Conservation (phyloP, 345 rosid species). For the Hibiscus trionum region DNA sequence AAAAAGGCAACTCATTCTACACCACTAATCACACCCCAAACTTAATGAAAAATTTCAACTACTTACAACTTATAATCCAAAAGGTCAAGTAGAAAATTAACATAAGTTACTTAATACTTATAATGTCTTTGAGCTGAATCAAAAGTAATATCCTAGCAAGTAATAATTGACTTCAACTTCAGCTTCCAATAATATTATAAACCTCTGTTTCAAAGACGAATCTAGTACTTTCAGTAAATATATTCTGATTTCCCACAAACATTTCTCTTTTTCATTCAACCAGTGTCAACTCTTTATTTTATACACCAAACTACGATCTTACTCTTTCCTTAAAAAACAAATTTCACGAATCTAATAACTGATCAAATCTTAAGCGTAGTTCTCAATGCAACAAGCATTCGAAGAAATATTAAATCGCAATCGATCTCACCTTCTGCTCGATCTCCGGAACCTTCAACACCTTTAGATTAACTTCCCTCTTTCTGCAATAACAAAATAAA, state of each 20-base stretch:
- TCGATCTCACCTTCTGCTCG: slow-evolving; percentile 75
- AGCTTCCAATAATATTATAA: neutral
- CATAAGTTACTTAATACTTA: neutral
- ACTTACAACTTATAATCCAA: neutral
- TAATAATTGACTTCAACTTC: neutral
- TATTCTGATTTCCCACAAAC: neutral
- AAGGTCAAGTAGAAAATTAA: neutral
- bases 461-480: slow-evolving; percentile 96
- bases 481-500: slow-evolving; percentile 38
- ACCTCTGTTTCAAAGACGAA: neutral
- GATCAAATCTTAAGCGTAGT: neutral
- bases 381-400: neutral
- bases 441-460: slow-evolving; percentile 95
- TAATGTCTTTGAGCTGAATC: neutral
- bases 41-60: neutral
- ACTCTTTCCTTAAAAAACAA: neutral
- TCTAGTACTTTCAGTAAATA: neutral
- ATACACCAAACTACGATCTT: neutral
- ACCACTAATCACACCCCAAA: neutral
- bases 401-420: neutral
- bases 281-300: neutral
- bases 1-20: neutral
- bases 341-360: neutral
- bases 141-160: neutral
- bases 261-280: neutral